Evolutionary conservation across 2,329 filamentous ascomycete genomes (phyloP).

Genomic region (Beauveria medogensis): DNA sequence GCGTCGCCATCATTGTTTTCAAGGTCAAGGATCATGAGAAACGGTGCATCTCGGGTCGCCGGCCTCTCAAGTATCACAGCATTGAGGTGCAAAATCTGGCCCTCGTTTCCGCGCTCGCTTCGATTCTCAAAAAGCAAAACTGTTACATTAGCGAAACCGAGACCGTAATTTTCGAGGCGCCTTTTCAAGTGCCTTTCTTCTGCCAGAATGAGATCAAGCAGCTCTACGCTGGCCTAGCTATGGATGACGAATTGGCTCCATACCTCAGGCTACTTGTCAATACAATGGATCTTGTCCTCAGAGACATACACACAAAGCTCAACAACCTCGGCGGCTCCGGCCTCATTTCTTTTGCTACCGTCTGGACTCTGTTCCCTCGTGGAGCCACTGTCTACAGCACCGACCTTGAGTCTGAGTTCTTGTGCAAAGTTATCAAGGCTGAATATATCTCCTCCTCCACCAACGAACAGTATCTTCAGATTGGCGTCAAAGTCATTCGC

Average conservation of each 20-base stretch:
- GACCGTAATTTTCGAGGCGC: constrained; percentile 27
- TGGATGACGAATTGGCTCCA: constrained; percentile 22
- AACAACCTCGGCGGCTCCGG: constrained; percentile 27
- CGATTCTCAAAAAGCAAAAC: constrained; percentile 34
- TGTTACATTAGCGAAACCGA: constrained; percentile 30
- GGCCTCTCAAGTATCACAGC: constrained; percentile 30
- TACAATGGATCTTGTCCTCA: constrained; percentile 36
- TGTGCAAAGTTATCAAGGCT: constrained; percentile 31
- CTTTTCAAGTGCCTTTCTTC: constrained; percentile 37
- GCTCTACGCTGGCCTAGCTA: constrained; percentile 21
- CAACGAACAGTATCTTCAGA: constrained; percentile 14
- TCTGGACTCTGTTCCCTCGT: constrained; percentile 38
- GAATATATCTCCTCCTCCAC: constrained; percentile 18
- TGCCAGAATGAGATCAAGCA: constrained; percentile 33
- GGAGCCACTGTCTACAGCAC: constrained; percentile 30
- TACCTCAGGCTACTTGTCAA: constrained; percentile 33
- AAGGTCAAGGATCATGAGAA: constrained; percentile 36
- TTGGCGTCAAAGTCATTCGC: constrained; percentile 26
- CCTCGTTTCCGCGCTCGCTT: constrained; percentile 33
- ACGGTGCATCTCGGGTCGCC: constrained; percentile 29
- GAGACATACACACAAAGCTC: constrained; percentile 28
- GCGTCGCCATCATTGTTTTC: constrained; percentile 37
- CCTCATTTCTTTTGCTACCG: constrained; percentile 32
- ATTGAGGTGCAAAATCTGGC: constrained; percentile 35
- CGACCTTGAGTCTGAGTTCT: constrained; percentile 31